Evolutionary conservation across 2,329 filamentous ascomycete genomes (phyloP), one percentile per base, ranked within the genome.

Genomic region (Xylariaceae sp.): DNA sequence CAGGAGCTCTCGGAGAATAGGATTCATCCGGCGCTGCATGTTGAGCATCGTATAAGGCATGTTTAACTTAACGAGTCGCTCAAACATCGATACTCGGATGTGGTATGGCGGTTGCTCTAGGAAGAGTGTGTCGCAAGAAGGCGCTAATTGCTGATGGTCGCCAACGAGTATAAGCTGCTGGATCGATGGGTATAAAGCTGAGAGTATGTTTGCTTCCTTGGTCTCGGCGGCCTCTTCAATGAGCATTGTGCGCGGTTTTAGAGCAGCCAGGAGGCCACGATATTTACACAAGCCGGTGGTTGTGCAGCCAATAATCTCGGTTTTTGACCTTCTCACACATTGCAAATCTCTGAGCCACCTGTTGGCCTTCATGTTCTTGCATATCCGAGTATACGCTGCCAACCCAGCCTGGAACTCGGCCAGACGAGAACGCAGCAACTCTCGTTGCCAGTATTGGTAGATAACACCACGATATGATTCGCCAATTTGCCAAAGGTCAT

Each of bases 231-330:
- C 87, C 71, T 94, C 87, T 73, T 94, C 87, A 47, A 95, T 84
- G 39, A 95, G 72, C 11, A 92, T 76, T 3, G 89, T 76, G 29
- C 76, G 81, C 0, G 89, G 88, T 31, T 80, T 75, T 3, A 92
- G 67, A 1, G 81, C 80, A 0, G 84, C 76, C 27, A 95, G 74
- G 2, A 92, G 74, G 1, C 79, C 81, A 3, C 89, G 83, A 58
- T 94, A 92, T 62, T 95, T 95, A 69, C 85, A 86, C 6, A 95
- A 67, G 1, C 89, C 89, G 0, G 90, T 95, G 0, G 87, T 91
- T 0, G 90, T 95, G 49, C 80, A 80, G 35, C 80, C 79, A 3
- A 92, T 71, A 29, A 89, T 75, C 27, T 79, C 71, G 12, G 79
- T 68, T 0, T 62, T 47, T 12, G 70, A 65, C 1, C 60, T 54